Evolutionary conservation across 805 yeast genomes (phyloP).

Genomic region (Saturnispora kantuleensis): DNA sequence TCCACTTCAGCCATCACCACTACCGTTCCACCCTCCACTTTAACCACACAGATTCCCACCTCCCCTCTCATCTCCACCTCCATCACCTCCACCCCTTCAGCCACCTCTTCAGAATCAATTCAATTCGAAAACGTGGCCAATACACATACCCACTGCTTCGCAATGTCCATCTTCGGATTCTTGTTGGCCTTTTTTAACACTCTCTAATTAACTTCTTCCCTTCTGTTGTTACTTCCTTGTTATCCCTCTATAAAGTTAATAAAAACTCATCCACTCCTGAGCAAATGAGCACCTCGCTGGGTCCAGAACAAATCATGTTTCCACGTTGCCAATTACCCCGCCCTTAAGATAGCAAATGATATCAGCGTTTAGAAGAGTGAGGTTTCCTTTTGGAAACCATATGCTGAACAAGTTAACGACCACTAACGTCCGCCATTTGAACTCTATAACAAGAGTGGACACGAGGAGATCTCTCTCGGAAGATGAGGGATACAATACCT

Average conservation of each 20-base stretch:
- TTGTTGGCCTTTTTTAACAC: too few species aligned
- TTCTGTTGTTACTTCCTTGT: too few species aligned
- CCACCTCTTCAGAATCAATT: constrained; percentile 1
- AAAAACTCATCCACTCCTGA: background rate
- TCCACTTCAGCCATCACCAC: constrained; percentile 9
- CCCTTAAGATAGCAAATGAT: background rate
- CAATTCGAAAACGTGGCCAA: too few species aligned
- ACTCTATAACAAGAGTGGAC: background rate
- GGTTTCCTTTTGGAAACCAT: background rate
- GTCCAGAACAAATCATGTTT: background rate
- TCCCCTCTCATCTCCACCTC: background rate
- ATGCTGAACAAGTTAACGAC: background rate
- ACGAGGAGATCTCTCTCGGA: background rate
- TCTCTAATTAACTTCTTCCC: too few species aligned
- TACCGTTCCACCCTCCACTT: constrained; percentile 21
- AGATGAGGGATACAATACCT: background rate
- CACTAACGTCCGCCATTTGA: background rate
- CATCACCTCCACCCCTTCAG: constrained; percentile 4
- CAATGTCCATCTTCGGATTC: too few species aligned
- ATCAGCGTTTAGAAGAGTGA: background rate
- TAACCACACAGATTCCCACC: background rate
- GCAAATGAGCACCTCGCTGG: background rate
- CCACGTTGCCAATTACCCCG: background rate
- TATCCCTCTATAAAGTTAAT: too few species aligned
- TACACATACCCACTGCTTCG: too few species aligned